Percentiles rank a stretch among this genome's conserved stretches.
Conservation (phyloP, 345 rosid species). For the Trapa incisa region DNA sequence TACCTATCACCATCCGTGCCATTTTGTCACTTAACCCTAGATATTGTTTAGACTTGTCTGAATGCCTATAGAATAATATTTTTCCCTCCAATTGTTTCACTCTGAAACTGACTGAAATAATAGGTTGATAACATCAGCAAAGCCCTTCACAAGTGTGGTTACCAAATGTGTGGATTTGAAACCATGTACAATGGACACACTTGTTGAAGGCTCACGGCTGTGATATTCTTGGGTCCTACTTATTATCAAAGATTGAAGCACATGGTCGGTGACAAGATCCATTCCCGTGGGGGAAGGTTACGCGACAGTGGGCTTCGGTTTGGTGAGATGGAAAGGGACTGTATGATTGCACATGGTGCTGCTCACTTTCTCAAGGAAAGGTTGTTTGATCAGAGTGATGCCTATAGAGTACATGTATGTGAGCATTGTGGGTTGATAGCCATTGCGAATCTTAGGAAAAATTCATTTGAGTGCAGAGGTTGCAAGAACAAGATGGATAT, state of each 20-base stretch:
- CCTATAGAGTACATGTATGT: constrained; percentile 88
- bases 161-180: constrained; percentile 97
- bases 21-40: no score
- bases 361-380: constrained; percentile 91
- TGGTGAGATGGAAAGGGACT: constrained; percentile 97
- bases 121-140: constrained; percentile 97
- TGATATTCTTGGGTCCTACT: constrained; percentile 96
- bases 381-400: constrained; percentile 93
- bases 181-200: constrained; percentile 98
- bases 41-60: background rate
- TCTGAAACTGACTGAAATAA: background rate
- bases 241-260: constrained; percentile 94
- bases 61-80: background rate
- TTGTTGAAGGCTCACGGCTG: constrained; percentile 69
- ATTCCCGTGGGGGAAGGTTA: constrained; percentile 97
- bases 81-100: background rate
- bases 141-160: constrained; percentile 96
- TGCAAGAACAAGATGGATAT: constrained; percentile 94
- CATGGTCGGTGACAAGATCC: constrained; percentile 98
- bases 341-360: constrained; percentile 98
- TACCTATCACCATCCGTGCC: no score
- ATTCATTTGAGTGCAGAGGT: constrained; percentile 84
- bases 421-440: constrained; percentile 88
- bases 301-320: constrained; percentile 97
- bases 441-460: constrained; percentile 86